These are phyloP conservation scores for Paralagenidium karlingii DNA, from an alignment of 352 stramenopile genomes.

Conservation along the genomic window DNA sequence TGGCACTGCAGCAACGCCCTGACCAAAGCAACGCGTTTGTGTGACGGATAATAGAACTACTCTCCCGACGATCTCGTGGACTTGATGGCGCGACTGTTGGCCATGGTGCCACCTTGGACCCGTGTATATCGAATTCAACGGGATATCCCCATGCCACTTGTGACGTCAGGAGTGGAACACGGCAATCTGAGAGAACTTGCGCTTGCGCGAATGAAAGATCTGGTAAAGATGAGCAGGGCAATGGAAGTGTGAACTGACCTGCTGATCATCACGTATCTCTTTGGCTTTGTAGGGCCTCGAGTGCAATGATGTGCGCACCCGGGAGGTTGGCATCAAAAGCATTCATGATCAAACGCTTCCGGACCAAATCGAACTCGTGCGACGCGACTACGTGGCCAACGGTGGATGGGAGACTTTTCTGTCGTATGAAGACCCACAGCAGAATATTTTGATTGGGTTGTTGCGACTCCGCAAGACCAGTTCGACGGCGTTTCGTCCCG, in stretches of 20 bases:
- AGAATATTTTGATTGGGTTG: slow-evolving; percentile 95
- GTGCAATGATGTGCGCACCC: slow-evolving; percentile 91
- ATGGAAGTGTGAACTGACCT: slow-evolving; percentile 1
- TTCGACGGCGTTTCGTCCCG: slow-evolving; percentile 68
- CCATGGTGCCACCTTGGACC: slow-evolving; percentile 92
- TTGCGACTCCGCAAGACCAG: slow-evolving; percentile 87
- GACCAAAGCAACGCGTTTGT: background rate
- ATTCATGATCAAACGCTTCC: slow-evolving; percentile 90
- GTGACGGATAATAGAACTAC: slow-evolving; percentile 22
- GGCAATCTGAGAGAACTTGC: slow-evolving; percentile 92
- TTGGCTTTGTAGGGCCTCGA: no score
- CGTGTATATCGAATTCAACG: slow-evolving; percentile 93
- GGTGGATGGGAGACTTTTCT: slow-evolving; percentile 96
- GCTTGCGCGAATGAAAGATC: slow-evolving; percentile 86
- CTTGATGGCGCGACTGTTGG: slow-evolving; percentile 88
- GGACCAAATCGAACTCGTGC: slow-evolving; percentile 94
- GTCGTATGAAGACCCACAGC: slow-evolving; percentile 91
- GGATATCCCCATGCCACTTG: slow-evolving; percentile 97
- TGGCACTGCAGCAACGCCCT: no score
- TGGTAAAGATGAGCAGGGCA: slow-evolving; percentile 34
- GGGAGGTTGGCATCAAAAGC: slow-evolving; percentile 95
- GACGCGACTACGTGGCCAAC: slow-evolving; percentile 93
- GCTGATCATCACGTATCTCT: no score
- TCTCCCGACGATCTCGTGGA: slow-evolving; percentile 78
- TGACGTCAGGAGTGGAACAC: slow-evolving; percentile 93